These are phyloP conservation scores for Geotrichum histeridarum DNA, from an alignment of 1,139 yeast genomes.

Conservation along the genomic window DNA sequence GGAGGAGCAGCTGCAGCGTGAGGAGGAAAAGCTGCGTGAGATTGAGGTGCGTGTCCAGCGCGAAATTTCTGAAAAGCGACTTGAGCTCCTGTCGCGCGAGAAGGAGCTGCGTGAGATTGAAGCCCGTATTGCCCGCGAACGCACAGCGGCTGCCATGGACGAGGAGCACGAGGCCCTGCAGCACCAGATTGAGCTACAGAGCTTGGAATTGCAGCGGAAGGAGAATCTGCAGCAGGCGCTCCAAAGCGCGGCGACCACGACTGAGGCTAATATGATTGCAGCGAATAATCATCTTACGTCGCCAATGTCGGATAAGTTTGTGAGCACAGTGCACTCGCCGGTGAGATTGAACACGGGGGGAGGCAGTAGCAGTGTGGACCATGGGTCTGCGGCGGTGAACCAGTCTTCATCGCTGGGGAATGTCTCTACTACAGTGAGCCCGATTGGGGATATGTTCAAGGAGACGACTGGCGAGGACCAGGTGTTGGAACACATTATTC, in stretches of 20 bases:
- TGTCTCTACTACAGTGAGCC: no score
- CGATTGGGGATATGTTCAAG: no score
- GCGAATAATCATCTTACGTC: background rate
- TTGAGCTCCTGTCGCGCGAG: conserved; percentile 82
- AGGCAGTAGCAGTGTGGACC: no score
- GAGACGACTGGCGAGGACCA: no score
- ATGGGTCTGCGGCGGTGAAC: no score
- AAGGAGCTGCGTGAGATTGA: conserved; percentile 81
- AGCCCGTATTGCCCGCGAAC: conserved; percentile 50
- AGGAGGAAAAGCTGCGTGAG: conserved; percentile 35
- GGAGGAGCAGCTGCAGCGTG: conserved; percentile 41
- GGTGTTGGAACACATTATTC: no score
- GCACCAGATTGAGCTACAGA: conserved; percentile 17
- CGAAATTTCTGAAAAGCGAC: conserved; percentile 76
- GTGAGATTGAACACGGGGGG: no score
- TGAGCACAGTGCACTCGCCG: no score
- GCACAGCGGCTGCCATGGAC: conserved; percentile 10
- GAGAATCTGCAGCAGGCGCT: background rate
- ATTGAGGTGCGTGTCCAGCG: conserved; percentile 68
- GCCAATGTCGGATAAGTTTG: background rate
- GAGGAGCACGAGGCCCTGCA: conserved; percentile 14
- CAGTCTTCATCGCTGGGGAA: no score
- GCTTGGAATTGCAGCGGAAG: background rate
- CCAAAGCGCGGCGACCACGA: background rate
- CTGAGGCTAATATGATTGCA: background rate